These are phyloP conservation scores for Hirsutella minnesotensis DNA, from an alignment of 2,329 filamentous ascomycete genomes.

Conservation along the genomic window DNA sequence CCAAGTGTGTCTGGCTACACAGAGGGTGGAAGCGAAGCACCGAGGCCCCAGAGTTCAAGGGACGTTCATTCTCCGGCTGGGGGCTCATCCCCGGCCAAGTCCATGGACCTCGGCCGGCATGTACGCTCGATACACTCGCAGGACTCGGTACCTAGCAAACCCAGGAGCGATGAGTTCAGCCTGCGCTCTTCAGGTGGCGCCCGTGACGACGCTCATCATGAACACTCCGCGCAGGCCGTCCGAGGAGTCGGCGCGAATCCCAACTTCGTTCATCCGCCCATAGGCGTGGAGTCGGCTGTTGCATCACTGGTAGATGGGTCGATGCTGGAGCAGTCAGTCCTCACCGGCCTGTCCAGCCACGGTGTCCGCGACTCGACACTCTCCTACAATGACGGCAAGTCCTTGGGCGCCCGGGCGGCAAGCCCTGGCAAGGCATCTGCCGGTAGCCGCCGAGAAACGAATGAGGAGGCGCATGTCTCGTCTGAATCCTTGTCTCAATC, in stretches of 20 bases:
- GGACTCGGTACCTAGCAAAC: conserved; percentile 24
- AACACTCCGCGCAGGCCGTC: conserved; percentile 55
- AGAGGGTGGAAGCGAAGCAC: conserved; percentile 51
- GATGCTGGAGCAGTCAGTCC: conserved; percentile 50
- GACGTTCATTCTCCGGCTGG: conserved; percentile 38
- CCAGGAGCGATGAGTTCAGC: conserved; percentile 39
- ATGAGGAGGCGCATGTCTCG: conserved; percentile 28
- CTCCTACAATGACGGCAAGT: conserved; percentile 18
- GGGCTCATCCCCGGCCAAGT: conserved; percentile 51
- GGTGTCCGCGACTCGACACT: conserved; percentile 25
- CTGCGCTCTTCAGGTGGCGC: conserved; percentile 44
- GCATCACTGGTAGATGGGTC: conserved; percentile 78
- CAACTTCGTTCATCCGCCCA: conserved; percentile 58
- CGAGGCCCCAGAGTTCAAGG: conserved; percentile 44
- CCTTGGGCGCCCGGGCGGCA: conserved; percentile 19
- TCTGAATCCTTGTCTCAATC: conserved; percentile 24
- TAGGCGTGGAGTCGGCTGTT: conserved; percentile 77
- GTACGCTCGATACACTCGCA: conserved; percentile 23
- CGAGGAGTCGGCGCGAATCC: conserved; percentile 61
- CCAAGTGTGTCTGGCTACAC: conserved; percentile 85
- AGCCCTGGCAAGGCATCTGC: conserved; percentile 31
- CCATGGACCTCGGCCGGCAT: conserved; percentile 22
- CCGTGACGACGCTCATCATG: conserved; percentile 43
- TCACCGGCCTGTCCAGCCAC: conserved; percentile 46
- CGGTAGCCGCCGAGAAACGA: conserved; percentile 24